These are phyloP conservation scores for Triticum timopheevii DNA, from an alignment of 176 grass and related monocot species.

Conservation along the genomic window DNA sequence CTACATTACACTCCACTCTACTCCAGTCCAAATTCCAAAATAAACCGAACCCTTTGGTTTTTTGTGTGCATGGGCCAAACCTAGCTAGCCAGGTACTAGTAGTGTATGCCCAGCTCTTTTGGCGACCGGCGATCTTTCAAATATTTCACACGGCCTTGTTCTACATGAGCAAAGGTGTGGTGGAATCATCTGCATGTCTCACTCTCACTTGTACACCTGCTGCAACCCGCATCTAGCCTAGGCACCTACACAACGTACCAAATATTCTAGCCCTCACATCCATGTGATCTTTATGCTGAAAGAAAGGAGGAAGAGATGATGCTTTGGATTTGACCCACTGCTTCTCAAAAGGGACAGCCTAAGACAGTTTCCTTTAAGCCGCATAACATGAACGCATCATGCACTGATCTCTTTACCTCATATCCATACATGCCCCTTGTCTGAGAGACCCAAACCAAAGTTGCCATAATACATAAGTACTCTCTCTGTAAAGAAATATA, in stretches of 20 bases:
- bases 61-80: neutral
- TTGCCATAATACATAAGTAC: neutral
- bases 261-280: neutral
- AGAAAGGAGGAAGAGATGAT: slow-evolving; percentile 32
- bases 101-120: slow-evolving; percentile 16
- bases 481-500: too few species aligned
- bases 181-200: slow-evolving; percentile 20
- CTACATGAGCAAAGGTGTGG: neutral
- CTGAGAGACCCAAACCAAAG: slow-evolving; percentile 10
- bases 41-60: neutral
- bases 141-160: slow-evolving; percentile 1
- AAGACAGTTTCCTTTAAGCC: slow-evolving; percentile 18
- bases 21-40: neutral
- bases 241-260: neutral
- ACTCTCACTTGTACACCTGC: neutral
- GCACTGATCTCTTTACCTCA: slow-evolving; percentile 19
- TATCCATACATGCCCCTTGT: slow-evolving; percentile 22
- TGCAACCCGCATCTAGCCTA: neutral
- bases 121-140: slow-evolving; percentile 15
- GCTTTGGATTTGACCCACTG: slow-evolving; percentile 16
- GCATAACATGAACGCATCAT: slow-evolving; percentile 25
- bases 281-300: slow-evolving; percentile 47
- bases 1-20: neutral
- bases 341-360: slow-evolving; percentile 22
- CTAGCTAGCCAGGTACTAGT: neutral